These are phyloP conservation scores for Mentha longifolia DNA, from an alignment of 257 asterid genomes.

Conservation along the genomic window DNA sequence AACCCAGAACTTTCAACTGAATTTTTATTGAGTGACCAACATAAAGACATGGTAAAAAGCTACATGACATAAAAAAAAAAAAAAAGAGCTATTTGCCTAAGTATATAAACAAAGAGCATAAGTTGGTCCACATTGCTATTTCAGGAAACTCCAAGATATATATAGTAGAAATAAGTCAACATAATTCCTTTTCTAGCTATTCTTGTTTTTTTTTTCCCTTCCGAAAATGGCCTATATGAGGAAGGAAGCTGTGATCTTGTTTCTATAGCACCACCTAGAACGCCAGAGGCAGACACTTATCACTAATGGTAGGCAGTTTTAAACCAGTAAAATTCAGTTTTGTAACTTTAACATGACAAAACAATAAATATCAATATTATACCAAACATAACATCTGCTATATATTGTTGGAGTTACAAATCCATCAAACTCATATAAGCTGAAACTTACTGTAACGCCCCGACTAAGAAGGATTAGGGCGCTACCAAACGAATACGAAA, in stretches of 20 bases:
- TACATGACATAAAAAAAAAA: neutral
- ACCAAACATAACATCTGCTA: neutral
- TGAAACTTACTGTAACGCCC: too few relatives aligned
- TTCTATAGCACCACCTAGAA: neutral
- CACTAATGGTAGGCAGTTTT: neutral
- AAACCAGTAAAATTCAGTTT: neutral
- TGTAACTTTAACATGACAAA: neutral
- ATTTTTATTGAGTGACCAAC: neutral
- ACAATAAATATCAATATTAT: neutral
- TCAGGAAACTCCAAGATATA: neutral
- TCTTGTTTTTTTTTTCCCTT: neutral
- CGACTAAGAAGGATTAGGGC: too few relatives aligned
- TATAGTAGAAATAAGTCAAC: neutral
- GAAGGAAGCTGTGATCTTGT: neutral
- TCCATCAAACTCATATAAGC: neutral
- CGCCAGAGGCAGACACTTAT: neutral
- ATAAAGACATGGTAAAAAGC: neutral
- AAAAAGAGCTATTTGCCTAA: neutral
- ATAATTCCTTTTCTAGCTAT: neutral
- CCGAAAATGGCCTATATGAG: neutral
- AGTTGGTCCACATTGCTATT: neutral
- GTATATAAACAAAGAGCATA: neutral
- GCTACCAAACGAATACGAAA: too few relatives aligned
- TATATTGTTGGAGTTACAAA: neutral
- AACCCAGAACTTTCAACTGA: neutral